Evolutionary conservation across 768 basidiomycete genomes (phyloP).

Genomic region (Lentinula lateritia): DNA sequence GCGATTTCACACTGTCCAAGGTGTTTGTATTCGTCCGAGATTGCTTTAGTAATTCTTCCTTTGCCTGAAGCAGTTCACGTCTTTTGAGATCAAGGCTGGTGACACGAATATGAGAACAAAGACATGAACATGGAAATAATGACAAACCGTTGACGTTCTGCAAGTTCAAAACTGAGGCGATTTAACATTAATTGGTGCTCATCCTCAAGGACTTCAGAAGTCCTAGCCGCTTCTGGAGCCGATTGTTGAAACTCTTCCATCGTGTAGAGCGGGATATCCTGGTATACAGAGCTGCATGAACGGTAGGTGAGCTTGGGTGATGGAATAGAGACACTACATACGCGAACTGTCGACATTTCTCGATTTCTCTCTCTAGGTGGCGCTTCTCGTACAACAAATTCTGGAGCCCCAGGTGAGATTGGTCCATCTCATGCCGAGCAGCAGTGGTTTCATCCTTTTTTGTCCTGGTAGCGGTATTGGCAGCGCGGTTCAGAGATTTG

Average conservation of each 20-base stretch:
- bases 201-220: slow-evolving; percentile 55
- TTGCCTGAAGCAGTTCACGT: slow-evolving; percentile 62
- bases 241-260: slow-evolving; percentile 62
- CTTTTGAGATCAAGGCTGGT: slow-evolving; percentile 66
- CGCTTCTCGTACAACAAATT: slow-evolving; percentile 87
- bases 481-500: slow-evolving; percentile 71
- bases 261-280: slow-evolving; percentile 74
- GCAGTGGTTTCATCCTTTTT: slow-evolving; percentile 70
- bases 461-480: slow-evolving; percentile 63
- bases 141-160: slow-evolving; percentile 78
- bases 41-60: slow-evolving; percentile 77
- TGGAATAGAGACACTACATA: slow-evolving; percentile 31
- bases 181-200: slow-evolving; percentile 86
- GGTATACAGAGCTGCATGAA: slow-evolving; percentile 70
- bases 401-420: slow-evolving; percentile 80
- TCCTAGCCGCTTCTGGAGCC: slow-evolving; percentile 65
- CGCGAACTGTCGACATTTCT: slow-evolving; percentile 91
- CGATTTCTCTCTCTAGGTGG: slow-evolving; percentile 87
- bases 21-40: slow-evolving; percentile 68
- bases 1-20: slow-evolving; percentile 73
- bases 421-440: slow-evolving; percentile 85
- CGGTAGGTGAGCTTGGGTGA: neutral
- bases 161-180: slow-evolving; percentile 80
- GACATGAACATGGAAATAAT: slow-evolving; percentile 11
- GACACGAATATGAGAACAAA: slow-evolving; percentile 2